A percentile compares a stretch with the other conserved stretches of the same genome.
Conservation (phyloP, 176 grass and related monocot species). For the Oryza coarctata region DNA sequence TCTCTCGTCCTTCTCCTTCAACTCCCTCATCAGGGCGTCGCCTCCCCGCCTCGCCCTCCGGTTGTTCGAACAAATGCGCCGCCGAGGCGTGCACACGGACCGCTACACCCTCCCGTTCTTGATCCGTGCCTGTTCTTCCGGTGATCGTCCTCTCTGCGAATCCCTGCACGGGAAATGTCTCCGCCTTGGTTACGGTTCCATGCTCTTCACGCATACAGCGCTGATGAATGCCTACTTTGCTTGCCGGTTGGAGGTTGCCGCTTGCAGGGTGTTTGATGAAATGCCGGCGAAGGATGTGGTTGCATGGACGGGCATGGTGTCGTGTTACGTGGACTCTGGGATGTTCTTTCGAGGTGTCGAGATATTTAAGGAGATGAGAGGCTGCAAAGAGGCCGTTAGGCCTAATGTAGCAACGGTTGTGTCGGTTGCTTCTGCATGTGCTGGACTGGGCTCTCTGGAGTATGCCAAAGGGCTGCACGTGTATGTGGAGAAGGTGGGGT, state of each 20-base stretch:
- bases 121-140: constrained; percentile 46
- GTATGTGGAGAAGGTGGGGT: constrained; percentile 47
- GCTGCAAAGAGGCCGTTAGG: not conserved
- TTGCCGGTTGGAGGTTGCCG: not conserved
- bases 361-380: constrained; percentile 47
- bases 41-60: constrained; percentile 23
- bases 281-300: constrained; percentile 43
- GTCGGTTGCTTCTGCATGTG: constrained; percentile 43
- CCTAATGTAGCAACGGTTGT: constrained; percentile 49
- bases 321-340: constrained; percentile 14
- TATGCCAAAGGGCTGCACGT: constrained; percentile 52
- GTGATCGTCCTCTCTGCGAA: constrained; percentile 15
- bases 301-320: constrained; percentile 55
- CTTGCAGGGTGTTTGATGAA: constrained; percentile 46
- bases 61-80: constrained; percentile 56
- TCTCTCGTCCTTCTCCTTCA: constrained; percentile 51
- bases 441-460: constrained; percentile 47
- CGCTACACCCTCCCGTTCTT: constrained; percentile 66
- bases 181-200: constrained; percentile 26
- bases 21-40: constrained; percentile 62
- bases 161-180: constrained; percentile 32
- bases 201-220: constrained; percentile 49
- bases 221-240: constrained; percentile 27
- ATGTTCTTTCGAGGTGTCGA: constrained; percentile 24
- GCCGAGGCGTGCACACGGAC: constrained; percentile 38